These are phyloP conservation scores for Aspergillus clavatus DNA, from an alignment of 2,329 filamentous ascomycete genomes.

Conservation along the genomic window DNA sequence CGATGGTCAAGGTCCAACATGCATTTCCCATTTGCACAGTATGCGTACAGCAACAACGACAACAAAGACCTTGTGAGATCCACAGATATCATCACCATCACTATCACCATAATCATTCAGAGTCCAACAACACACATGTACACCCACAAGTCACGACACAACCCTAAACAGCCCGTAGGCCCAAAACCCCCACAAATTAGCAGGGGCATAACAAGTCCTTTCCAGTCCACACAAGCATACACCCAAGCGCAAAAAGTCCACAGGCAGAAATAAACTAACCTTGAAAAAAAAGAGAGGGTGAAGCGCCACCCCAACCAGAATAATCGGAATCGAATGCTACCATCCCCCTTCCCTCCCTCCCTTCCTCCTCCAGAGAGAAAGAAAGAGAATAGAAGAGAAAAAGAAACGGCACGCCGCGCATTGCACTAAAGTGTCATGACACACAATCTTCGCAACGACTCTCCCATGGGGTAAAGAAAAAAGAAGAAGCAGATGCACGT, in stretches of 20 bases:
- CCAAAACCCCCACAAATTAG: constrained; percentile 30
- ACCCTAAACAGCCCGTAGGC: constrained; percentile 1
- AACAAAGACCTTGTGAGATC: background rate
- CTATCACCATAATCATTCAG: background rate
- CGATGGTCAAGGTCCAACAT: no score
- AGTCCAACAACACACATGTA: no score
- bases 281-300: constrained; percentile 46
- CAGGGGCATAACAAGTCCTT: constrained; percentile 24
- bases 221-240: constrained; percentile 13
- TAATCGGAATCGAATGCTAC: constrained; percentile 91
- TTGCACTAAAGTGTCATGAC: constrained; percentile 87
- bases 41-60: no score
- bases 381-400: constrained; percentile 22
- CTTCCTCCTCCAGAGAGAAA: no score
- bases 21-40: no score
- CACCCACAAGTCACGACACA: background rate
- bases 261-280: constrained; percentile 41
- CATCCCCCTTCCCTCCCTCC: constrained; percentile 31
- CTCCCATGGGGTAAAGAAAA: constrained; percentile 67
- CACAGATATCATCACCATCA: background rate
- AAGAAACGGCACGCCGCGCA: constrained; percentile 69
- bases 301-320: constrained; percentile 77
- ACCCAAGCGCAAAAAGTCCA: constrained; percentile 7
- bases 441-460: constrained; percentile 93
- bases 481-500: constrained; percentile 37